A percentile compares a stretch with the other conserved stretches of the same genome.
Evolutionary conservation across 441 rosid genomes (phyloP).

Genomic region (Arabidopsis lyrata): DNA sequence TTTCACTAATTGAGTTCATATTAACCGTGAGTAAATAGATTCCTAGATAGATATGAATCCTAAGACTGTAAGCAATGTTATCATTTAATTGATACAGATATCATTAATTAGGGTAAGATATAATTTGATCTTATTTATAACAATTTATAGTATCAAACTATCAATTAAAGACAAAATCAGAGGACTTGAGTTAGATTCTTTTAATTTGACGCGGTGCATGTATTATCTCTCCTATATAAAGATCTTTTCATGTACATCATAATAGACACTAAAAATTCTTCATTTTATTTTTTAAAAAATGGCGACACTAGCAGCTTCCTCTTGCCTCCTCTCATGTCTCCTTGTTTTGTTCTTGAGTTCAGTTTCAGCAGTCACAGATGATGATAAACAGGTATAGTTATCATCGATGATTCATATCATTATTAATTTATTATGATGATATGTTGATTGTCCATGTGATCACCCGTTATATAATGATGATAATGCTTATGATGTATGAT

Average conservation of each 20-base stretch:
- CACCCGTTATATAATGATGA: background rate
- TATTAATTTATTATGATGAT: background rate
- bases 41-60: background rate
- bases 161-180: constrained; percentile 28
- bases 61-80: background rate
- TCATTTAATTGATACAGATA: constrained; percentile 28
- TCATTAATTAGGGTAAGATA: constrained; percentile 1
- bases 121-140: background rate
- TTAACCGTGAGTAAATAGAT: background rate
- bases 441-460: background rate
- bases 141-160: background rate
- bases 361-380: background rate
- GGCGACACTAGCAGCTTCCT: background rate
- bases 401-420: background rate
- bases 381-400: constrained; percentile 4
- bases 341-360: background rate
- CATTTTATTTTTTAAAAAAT: background rate
- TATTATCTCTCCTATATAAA: constrained; percentile 21
- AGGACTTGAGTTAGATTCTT: constrained; percentile 24
- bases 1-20: background rate
- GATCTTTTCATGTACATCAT: background rate
- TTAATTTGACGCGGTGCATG: constrained; percentile 20
- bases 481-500: background rate
- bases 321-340: constrained; percentile 15
- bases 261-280: background rate